Conservation (phyloP, 805 yeast species). For the Ogataea haglerorum region DNA sequence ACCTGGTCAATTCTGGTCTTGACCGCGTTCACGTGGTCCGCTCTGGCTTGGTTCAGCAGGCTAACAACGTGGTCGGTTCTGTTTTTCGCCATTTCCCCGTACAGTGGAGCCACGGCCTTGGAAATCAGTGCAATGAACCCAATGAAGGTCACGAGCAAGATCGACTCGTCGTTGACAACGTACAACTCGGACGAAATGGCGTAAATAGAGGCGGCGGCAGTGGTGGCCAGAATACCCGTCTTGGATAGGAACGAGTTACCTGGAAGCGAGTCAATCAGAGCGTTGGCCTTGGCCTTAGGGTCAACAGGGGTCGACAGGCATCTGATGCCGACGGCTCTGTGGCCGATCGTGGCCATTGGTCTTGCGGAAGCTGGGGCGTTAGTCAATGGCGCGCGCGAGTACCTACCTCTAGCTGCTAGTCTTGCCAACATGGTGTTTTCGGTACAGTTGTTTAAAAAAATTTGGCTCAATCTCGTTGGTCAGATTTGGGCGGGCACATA, state of each 20-base stretch:
- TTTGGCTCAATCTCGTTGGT: slow-evolving; percentile 22
- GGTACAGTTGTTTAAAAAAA: slow-evolving; percentile 12
- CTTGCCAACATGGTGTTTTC: slow-evolving; percentile 29
- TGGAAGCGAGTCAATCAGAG: slow-evolving; percentile 89
- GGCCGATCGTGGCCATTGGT: slow-evolving; percentile 29
- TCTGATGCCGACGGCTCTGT: slow-evolving; percentile 51
- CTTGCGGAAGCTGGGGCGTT: slow-evolving; percentile 30
- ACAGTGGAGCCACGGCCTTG: slow-evolving; percentile 89
- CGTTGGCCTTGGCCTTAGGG: slow-evolving; percentile 86
- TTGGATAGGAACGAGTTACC: slow-evolving; percentile 84
- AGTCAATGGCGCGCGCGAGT: slow-evolving; percentile 5
- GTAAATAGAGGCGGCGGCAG: slow-evolving; percentile 90
- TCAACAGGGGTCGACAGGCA: slow-evolving; percentile 63
- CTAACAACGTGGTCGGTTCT: slow-evolving; percentile 51
- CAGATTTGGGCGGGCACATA: slow-evolving; percentile 15
- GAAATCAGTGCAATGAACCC: slow-evolving; percentile 73
- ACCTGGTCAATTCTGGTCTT: slow-evolving; percentile 88
- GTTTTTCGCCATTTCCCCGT: slow-evolving; percentile 89
- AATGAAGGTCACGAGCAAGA: slow-evolving; percentile 74
- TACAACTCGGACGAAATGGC: slow-evolving; percentile 92
- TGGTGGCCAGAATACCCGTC: slow-evolving; percentile 93
- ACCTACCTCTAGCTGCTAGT: slow-evolving; percentile 32
- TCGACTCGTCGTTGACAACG: slow-evolving; percentile 91
- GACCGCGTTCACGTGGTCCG: slow-evolving; percentile 88
- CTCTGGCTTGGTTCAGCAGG: slow-evolving; percentile 85